Conservation (phyloP, 495 filamentous ascomycete genomes). For the Penicillium coffeae region DNA sequence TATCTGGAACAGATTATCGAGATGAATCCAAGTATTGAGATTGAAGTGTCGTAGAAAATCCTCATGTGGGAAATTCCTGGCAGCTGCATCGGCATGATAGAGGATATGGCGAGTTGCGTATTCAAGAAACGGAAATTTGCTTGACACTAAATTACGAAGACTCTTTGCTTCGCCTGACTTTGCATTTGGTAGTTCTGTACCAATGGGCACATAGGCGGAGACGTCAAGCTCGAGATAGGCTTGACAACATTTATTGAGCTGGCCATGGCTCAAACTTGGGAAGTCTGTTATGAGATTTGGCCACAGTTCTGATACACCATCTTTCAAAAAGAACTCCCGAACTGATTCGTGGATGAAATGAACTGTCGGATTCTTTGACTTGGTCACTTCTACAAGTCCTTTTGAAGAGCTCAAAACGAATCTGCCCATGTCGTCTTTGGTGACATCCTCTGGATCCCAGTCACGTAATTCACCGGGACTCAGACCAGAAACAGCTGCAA, state of each 20-base stretch:
- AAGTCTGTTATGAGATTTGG: conserved; percentile 22
- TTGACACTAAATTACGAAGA: background rate
- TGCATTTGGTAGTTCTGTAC: background rate
- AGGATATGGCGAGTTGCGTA: conserved; percentile 44
- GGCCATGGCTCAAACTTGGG: conserved; percentile 28
- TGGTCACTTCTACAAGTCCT: conserved; percentile 39
- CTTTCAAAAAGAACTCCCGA: conserved; percentile 38
- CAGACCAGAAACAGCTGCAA: conserved; percentile 24
- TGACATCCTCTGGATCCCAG: conserved; percentile 3
- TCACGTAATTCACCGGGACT: conserved; percentile 6
- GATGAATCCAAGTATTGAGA: conserved; percentile 30
- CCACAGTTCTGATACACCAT: conserved; percentile 36
- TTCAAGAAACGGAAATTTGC: conserved; percentile 39
- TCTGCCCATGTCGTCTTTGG: background rate
- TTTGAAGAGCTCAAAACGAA: conserved; percentile 38
- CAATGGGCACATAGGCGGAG: conserved; percentile 2
- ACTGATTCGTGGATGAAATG: conserved; percentile 53
- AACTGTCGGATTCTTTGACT: conserved; percentile 19
- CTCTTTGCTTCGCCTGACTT: background rate
- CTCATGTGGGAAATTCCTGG: conserved; percentile 28
- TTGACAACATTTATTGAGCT: conserved; percentile 34
- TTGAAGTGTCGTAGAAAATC: conserved; percentile 34
- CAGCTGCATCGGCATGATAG: conserved; percentile 41
- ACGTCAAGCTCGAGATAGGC: conserved; percentile 21
- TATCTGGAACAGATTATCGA: conserved; percentile 38